Evolutionary conservation across 2,329 filamentous ascomycete genomes (phyloP), one percentile per base, ranked within the genome.

Genomic region (Cercospora sp.): DNA sequence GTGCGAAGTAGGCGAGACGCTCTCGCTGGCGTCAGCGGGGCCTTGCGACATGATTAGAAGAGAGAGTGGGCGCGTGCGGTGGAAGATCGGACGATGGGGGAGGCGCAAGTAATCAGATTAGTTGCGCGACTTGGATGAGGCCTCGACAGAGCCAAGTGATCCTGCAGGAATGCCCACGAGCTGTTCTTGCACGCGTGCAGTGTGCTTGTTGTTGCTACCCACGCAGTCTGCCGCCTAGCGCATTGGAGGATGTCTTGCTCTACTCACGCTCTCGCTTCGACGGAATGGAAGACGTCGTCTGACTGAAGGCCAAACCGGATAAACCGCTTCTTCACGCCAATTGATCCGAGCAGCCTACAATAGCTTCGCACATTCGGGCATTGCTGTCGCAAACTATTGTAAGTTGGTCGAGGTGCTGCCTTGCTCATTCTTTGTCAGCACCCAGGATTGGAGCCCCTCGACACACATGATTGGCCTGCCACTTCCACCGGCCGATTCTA

Each of bases 151-250:
- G 36, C 20, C 36, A 62, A 48, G 48, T 42, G 40, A 63, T 63
- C 61, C 61, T 63, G 45, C 42, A 63, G 61, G 61, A 63, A 57
- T 63, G 60, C 30, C 55, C 28, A 36, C 55, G 55, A 55, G 48
- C 48, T 30, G 0, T 16, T 42, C 36, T n/a, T 42, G 36, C 36
- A 42, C 10, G 20, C 20, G 45, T 26, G 48, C 48, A 55, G 45
- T 30, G 45, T 30, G 48, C 48, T 55, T 13, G 36, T 42, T 42
- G 36, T 23, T 55, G 48, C 48, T 16, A 55, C 48, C 23, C 26
- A 30, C 12, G 23, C 23, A 9, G 48, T 13, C 13, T 55, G 23
- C 23, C 48, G 12, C 48, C 48, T 55, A 26, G 23, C 48, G 48
- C 48, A 28, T 26, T 55, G 48, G 6, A 55, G 2, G 48, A 30